Evolutionary conservation across 2,329 filamentous ascomycete species (phyloP), one percentile per base, ranked within the genome.

Genomic region (Zymoseptoria tritici): DNA sequence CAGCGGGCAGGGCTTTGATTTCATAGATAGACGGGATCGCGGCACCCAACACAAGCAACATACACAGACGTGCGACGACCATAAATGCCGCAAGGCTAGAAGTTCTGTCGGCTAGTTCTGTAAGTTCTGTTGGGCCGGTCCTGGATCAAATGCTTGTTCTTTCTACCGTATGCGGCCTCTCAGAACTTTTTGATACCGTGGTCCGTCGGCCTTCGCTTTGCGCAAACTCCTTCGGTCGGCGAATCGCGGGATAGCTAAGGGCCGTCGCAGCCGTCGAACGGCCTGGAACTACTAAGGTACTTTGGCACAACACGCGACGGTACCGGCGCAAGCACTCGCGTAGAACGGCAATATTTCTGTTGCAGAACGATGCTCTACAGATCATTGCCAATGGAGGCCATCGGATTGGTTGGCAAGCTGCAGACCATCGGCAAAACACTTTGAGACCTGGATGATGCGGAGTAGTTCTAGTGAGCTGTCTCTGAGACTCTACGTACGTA

Each of bases 111-210:
- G 36, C 36, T 46, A 46, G 16, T 46, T 46, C 36, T n/a, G 36
- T 7, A 46, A 46, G 26, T 26, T 57, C 58, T 49, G 52, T 53
- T 49, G 52, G 36, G 9, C 58, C 60, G n/a, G 50, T 56, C 63
- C 42, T 46, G 36, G 36, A n/a, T 46, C 13, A 16, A 46, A 46
- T 46, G 36, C 36, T 46, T 46, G 36, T 46, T 46, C 36, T 46
- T 46, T 46, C 16, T 16, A n/a, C 36, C 6, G 11, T 42, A 46
- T 46, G 36, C 36, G 13, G 36, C 4, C 36, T 46, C 13, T 16
- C 26, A 46, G 13, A 46, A 46, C 36, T 46, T 46, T 46, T 3
- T 11, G 36, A 46, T 46, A 46, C 5, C 11, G n/a, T n/a, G n/a
- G n/a, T n/a, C n/a, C n/a, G 36, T 46, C 16, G 36, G 13, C 13